A percentile compares a stretch with the other conserved stretches of the same genome.
Conservation (phyloP, 352 stramenopile genomes). For the Pythium angustatum region DNA sequence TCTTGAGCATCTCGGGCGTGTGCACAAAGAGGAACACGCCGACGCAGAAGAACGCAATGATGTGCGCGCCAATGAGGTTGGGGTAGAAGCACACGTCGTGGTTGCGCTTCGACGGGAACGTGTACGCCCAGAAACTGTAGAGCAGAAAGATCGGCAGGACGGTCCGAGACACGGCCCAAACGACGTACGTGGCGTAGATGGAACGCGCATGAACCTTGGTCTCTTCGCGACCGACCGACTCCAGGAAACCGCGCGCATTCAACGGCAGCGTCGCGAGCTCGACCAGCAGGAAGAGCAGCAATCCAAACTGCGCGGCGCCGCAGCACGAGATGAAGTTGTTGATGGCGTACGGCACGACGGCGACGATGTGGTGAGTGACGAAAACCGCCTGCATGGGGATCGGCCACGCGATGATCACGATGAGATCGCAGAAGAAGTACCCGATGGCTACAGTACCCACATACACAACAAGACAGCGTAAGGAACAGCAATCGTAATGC, state of each 20-base stretch:
- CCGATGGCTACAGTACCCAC: constrained; percentile 53
- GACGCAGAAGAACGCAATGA: constrained; percentile 82
- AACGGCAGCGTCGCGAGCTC: constrained; percentile 78
- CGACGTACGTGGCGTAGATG: constrained; percentile 75
- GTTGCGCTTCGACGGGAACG: constrained; percentile 69
- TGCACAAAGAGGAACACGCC: constrained; percentile 83
- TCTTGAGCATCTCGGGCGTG: constrained; percentile 58
- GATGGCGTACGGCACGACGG: constrained; percentile 79
- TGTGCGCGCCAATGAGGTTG: constrained; percentile 70
- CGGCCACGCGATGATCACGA: constrained; percentile 79
- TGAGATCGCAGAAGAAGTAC: constrained; percentile 80
- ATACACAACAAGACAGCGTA: constrained; percentile 2
- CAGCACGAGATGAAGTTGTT: constrained; percentile 88
- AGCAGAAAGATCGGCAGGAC: constrained; percentile 76
- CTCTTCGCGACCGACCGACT: constrained; percentile 61
- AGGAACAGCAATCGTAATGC: too few relatives aligned
- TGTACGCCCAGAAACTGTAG: constrained; percentile 72
- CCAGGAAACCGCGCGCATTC: constrained; percentile 75
- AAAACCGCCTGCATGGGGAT: constrained; percentile 79
- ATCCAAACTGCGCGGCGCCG: constrained; percentile 67
- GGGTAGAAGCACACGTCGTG: constrained; percentile 79
- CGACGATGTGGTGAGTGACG: constrained; percentile 76
- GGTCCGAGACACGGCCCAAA: constrained; percentile 74
- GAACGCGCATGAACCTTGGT: constrained; percentile 65
- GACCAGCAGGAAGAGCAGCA: constrained; percentile 80